These are phyloP conservation scores for Verticillium alfalfae DNA, from an alignment of 2,329 filamentous ascomycete genomes.

Conservation along the genomic window DNA sequence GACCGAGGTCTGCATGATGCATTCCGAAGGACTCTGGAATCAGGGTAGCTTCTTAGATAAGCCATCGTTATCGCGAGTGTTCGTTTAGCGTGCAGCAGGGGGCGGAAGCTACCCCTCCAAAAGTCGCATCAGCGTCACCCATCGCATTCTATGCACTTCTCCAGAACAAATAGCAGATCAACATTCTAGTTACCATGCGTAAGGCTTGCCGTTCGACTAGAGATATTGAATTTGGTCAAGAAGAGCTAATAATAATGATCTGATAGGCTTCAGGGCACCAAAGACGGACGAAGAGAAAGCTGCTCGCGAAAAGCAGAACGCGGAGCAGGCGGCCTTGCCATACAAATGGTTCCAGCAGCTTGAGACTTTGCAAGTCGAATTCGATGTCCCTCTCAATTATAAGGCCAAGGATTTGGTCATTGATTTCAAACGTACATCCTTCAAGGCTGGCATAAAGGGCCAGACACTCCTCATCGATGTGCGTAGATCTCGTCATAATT, in stretches of 20 bases:
- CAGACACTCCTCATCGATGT: slow-evolving; percentile 81
- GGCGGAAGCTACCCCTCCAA: slow-evolving; percentile 2
- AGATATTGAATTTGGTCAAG: not conserved
- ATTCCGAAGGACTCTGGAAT: no score
- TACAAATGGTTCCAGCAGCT: slow-evolving; percentile 95
- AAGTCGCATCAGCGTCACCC: not conserved
- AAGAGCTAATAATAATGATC: not conserved
- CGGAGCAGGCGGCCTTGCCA: slow-evolving; percentile 84
- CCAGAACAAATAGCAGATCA: not conserved
- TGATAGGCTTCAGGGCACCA: slow-evolving; percentile 32
- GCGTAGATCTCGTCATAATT: slow-evolving; percentile 17
- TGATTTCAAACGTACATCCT: slow-evolving; percentile 70
- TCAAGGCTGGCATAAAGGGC: slow-evolving; percentile 82
- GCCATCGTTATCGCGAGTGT: not conserved
- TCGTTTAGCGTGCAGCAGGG: not conserved
- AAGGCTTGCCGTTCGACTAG: not conserved
- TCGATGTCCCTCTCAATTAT: slow-evolving; percentile 73
- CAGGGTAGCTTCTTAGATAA: not conserved
- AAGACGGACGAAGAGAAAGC: slow-evolving; percentile 53
- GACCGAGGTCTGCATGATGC: no score
- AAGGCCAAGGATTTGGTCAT: slow-evolving; percentile 82
- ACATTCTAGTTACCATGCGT: not conserved
- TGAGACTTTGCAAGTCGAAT: slow-evolving; percentile 74
- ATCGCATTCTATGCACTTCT: not conserved
- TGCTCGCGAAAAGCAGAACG: slow-evolving; percentile 65